These are phyloP conservation scores for Hyphodiscus sp. DNA, from an alignment of 2,329 filamentous ascomycete genomes.

Conservation along the genomic window DNA sequence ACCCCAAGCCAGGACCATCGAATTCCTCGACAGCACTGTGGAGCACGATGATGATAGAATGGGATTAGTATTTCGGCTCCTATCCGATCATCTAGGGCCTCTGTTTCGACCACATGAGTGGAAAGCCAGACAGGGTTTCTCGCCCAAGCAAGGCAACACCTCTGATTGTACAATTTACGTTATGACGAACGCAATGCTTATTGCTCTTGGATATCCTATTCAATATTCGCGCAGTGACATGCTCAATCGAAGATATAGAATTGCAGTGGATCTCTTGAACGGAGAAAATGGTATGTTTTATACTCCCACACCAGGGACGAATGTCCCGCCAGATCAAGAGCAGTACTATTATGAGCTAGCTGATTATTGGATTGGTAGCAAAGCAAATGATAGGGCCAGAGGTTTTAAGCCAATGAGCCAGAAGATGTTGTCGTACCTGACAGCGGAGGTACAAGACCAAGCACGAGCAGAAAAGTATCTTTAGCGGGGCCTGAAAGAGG, in stretches of 20 bases:
- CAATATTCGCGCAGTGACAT: background rate
- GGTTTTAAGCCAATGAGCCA: slow-evolving; percentile 1
- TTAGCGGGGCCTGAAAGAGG: background rate
- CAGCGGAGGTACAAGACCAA: background rate
- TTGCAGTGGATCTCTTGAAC: background rate
- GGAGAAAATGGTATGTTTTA: background rate
- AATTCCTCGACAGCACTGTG: background rate
- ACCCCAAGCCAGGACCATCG: background rate
- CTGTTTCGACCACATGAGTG: background rate
- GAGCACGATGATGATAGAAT: background rate
- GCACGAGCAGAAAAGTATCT: background rate
- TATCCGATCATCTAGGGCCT: background rate
- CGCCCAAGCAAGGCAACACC: background rate
- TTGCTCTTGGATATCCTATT: background rate
- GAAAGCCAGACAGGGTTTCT: background rate
- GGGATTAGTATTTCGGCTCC: background rate
- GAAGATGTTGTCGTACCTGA: background rate
- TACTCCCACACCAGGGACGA: background rate
- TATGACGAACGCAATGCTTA: background rate
- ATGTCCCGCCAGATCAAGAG: background rate
- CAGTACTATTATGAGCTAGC: background rate
- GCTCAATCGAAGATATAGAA: background rate
- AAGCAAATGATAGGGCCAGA: background rate
- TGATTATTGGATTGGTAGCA: background rate
- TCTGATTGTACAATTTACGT: background rate